phyloP scores from a whole-genome alignment of 257 asterid species.

The Cinchona pubescens region DNA sequence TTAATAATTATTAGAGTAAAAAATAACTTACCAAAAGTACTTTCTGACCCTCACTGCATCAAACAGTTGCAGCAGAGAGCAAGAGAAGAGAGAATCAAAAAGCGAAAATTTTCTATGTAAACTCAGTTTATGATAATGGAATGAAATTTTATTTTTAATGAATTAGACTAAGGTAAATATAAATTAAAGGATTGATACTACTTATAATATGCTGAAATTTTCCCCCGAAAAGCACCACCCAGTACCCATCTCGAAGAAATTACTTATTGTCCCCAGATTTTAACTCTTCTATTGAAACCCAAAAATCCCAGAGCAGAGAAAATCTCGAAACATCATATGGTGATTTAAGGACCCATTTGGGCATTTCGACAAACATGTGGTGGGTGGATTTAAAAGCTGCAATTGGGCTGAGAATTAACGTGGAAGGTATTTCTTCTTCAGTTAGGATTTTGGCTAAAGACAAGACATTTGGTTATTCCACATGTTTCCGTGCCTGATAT shows the following conservation, averaged over 20 bases:
- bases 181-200: too few species aligned
- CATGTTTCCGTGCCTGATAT: constrained; percentile 76
- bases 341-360: constrained; percentile 23
- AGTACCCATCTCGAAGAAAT: constrained; percentile 30
- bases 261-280: constrained; percentile 35
- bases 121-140: too few species aligned
- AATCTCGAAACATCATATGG: constrained; percentile 18
- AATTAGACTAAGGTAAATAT: too few species aligned
- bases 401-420: constrained; percentile 82
- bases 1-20: too few species aligned
- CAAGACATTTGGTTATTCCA: constrained; percentile 66
- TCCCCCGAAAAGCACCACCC: constrained; percentile 4
- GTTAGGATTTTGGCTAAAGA: constrained; percentile 61
- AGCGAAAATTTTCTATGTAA: too few species aligned
- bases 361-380: constrained; percentile 65
- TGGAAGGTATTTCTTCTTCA: constrained; percentile 69
- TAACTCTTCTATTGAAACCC: constrained; percentile 31
- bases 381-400: constrained; percentile 79
- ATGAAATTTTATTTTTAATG: too few species aligned
- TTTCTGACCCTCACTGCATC: constrained; percentile 39
- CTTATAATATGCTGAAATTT: too few species aligned
- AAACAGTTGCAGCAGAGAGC: constrained; percentile 60
- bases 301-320: constrained; percentile 28
- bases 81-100: constrained; percentile 42
- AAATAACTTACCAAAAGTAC: constrained; percentile 26